phyloP scores from a whole-genome alignment of 2,329 filamentous ascomycete species.

The Cladobotryum protrusum region DNA sequence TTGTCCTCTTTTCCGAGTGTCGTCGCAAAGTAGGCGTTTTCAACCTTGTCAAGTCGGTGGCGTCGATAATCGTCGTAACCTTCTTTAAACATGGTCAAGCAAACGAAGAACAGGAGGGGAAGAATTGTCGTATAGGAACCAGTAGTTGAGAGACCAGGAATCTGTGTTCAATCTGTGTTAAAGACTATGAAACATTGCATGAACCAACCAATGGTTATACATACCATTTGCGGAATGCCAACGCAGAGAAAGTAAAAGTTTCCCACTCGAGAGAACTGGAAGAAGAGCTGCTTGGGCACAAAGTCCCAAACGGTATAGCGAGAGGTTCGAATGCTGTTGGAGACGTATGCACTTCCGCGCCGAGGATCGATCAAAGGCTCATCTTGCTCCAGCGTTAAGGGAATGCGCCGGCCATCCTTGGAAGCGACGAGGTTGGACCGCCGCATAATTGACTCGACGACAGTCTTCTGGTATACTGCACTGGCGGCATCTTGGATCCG shows the following conservation, averaged over 20 bases:
- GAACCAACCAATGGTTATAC: background rate
- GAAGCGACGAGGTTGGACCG: constrained; percentile 64
- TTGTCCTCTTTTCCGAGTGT: constrained; percentile 36
- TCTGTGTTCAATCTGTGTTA: constrained; percentile 46
- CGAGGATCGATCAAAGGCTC: constrained; percentile 42
- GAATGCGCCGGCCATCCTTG: constrained; percentile 57
- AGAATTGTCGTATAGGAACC: constrained; percentile 70
- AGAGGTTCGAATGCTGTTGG: constrained; percentile 69
- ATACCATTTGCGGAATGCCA: constrained; percentile 68
- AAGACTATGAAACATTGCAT: too few species aligned
- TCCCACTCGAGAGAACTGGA: constrained; percentile 78
- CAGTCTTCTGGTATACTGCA: constrained; percentile 30
- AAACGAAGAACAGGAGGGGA: constrained; percentile 68
- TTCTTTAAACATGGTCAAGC: constrained; percentile 77
- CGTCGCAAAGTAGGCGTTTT: constrained; percentile 56
- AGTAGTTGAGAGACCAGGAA: constrained; percentile 70
- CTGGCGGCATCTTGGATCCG: constrained; percentile 18
- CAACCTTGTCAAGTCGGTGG: constrained; percentile 72
- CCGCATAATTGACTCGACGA: constrained; percentile 49
- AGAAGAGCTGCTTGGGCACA: constrained; percentile 74
- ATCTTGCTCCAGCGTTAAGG: constrained; percentile 33
- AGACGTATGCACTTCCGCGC: constrained; percentile 43
- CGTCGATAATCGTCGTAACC: constrained; percentile 80
- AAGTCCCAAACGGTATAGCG: constrained; percentile 82
- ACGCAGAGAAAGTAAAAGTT: constrained; percentile 87